Evolutionary conservation across 768 basidiomycete genomes (phyloP), one percentile per base, ranked within the genome.

Genomic region (Ramaria rubella): DNA sequence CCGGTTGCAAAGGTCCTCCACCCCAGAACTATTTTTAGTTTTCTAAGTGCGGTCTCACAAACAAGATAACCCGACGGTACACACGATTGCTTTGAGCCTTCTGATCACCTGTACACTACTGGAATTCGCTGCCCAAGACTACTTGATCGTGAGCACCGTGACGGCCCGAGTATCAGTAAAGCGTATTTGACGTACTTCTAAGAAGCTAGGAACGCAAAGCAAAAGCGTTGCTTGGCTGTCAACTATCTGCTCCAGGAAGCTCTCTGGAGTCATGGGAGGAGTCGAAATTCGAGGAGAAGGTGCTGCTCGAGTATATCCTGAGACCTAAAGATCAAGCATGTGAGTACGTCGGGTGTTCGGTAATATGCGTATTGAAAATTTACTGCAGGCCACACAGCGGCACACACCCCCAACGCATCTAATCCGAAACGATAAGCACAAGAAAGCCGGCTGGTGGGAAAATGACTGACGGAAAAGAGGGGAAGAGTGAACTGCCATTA

Each of bases 181-280:
- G 12, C 4, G 5, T 31, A 31, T 23, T 23, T 3, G 30, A 14
- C 46, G 24, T 4, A 57, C 52, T 42, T 63, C 62, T 15, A 62
- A 24, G 43, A 63, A 63, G 7, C 30, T 63, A 12, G 62, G 62
- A 11, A 60, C 49, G 33, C 40, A 40, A 31, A 63, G 49, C 19
- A 53, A n/a, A 17, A 46, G 24, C n/a, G 40, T 42, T 17, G 54
- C 17, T 17, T 57, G 42, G 5, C 45, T 34, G 5, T 23, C 38
- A 1, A 38, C 34, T 19, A 60, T 31, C 23, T 43, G 26, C 8
- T 63, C 23, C n/a, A 63, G 26, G 7, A 63, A 56, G 9, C 21
- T 27, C 7, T 63, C 59, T 6, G 62, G 62, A 19, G 62, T 45
- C 2, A 62, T 34, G 21, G 49, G 36, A 29, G 44, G 26, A 15